Evolutionary conservation across 2,329 filamentous ascomycete species (phyloP).

Genomic region (Diaporthe ampelina): DNA sequence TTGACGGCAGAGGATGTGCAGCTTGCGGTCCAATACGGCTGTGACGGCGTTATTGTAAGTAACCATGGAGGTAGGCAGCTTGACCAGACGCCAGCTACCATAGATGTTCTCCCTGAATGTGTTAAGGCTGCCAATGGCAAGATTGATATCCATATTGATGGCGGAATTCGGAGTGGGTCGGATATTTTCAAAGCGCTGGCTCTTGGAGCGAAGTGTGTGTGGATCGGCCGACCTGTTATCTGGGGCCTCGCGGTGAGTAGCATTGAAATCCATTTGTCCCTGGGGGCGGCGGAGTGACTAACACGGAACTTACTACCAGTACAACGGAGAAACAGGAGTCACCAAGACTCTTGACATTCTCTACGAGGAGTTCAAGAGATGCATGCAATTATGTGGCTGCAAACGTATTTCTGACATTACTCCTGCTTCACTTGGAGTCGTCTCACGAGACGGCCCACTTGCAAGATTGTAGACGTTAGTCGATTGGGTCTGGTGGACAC

Average conservation of each 20-base stretch:
- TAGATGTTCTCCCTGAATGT: conserved; percentile 58
- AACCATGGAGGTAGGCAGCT: conserved; percentile 69
- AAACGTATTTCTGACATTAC: conserved; percentile 13
- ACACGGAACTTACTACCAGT: neutral
- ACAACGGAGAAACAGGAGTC: neutral
- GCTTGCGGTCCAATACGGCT: conserved; percentile 51
- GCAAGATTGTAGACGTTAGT: neutral
- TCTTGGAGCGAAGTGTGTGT: conserved; percentile 64
- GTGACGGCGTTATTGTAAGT: conserved; percentile 62
- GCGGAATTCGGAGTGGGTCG: conserved; percentile 66
- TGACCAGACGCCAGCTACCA: conserved; percentile 57
- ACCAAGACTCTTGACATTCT: conserved; percentile 6
- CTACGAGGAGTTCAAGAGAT: neutral
- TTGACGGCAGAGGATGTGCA: conserved; percentile 56
- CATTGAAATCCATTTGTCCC: neutral
- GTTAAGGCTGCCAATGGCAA: conserved; percentile 63
- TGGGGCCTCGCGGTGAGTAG: conserved; percentile 56
- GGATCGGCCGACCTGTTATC: conserved; percentile 60
- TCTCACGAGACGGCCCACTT: conserved; percentile 1
- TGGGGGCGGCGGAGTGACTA: neutral
- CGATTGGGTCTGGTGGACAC: neutral
- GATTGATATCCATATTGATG: conserved; percentile 67
- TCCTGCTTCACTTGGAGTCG: neutral
- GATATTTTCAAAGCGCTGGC: conserved; percentile 69
- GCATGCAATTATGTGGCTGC: conserved; percentile 18